Evolutionary conservation across 2,329 filamentous ascomycete species (phyloP), one percentile per base, ranked within the genome.

Genomic region (Nothophoma quercina): DNA sequence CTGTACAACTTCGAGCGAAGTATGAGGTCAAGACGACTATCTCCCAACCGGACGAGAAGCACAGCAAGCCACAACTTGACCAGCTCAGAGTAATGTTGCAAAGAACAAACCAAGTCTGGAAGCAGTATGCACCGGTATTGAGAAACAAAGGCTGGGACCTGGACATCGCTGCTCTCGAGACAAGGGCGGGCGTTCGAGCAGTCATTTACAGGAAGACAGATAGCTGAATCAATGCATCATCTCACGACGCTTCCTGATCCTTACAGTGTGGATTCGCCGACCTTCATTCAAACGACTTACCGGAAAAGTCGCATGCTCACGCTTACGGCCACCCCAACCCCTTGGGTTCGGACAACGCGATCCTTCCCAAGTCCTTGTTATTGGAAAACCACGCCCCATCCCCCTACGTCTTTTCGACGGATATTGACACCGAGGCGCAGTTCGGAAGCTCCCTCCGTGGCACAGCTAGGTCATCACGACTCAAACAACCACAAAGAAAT

Each of bases 81-180:
- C 75, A 77, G 53, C 59, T 76, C 41, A 59, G 74, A 43, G 55
- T 62, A 35, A 75, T 77, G 35, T 61, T 82, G 53, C 69, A 73
- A 34, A 60, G 73, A 25, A 65, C 74, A 7, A 62, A 63, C 4
- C 64, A 67, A 7, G 72, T 79, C 39, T 84, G 88, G 67, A 68
- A 75, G 58, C 61, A 72, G 65, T 69, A 78, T 78, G 51, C 75
- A 44, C 55, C 72, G 55, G 58, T 73, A 55, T 55, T 86, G 47
- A 66, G 60, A 51, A 69, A 70, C 26, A 75, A 64, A 25, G 88
- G 88, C 0, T 93, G 89, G 89, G 83, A 92, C 72, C 62, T 89
- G 38, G 77, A 84, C 49, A 79, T 79, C 42, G 80, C 80, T 30
- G 87, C 85, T 5, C 75, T 93, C 62, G 88, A 92, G 77, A 91